These are phyloP conservation scores for Achaetomiella virescens DNA, from an alignment of 495 filamentous ascomycete genomes.

Conservation along the genomic window DNA sequence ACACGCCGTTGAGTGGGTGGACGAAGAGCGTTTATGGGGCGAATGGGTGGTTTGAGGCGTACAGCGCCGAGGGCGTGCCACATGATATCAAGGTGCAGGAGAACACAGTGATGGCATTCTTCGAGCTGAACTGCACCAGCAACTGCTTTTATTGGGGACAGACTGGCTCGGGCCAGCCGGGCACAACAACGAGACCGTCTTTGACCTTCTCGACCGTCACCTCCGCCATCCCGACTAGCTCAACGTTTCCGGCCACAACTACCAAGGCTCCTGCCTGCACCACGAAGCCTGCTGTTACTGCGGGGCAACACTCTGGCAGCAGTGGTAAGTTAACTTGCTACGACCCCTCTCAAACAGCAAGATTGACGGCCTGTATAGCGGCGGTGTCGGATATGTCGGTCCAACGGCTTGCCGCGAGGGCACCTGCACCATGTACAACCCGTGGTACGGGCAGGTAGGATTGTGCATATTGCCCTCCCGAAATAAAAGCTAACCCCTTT, in stretches of 20 bases:
- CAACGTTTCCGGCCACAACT: not conserved
- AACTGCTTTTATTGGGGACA: slow-evolving; percentile 39
- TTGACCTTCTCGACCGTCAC: not conserved
- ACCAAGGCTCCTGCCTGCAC: not conserved
- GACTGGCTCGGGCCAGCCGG: slow-evolving; percentile 7
- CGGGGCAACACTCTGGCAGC: slow-evolving; percentile 8
- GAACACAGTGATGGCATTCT: slow-evolving; percentile 45
- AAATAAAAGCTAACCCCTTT: not conserved
- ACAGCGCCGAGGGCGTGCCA: slow-evolving; percentile 42
- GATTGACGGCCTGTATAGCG: slow-evolving; percentile 5
- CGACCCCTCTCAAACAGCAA: not conserved
- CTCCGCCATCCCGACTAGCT: not conserved
- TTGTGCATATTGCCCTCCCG: not conserved
- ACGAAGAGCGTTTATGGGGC: slow-evolving; percentile 44
- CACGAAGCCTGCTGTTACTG: not conserved
- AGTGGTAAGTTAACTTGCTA: slow-evolving; percentile 7
- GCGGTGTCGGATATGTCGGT: slow-evolving; percentile 14
- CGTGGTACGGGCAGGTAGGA: slow-evolving; percentile 14
- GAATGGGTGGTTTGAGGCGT: slow-evolving; percentile 41
- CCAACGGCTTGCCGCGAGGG: slow-evolving; percentile 7
- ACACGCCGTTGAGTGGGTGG: slow-evolving; percentile 38
- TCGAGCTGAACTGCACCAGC: slow-evolving; percentile 34
- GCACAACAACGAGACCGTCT: not conserved
- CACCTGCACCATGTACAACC: slow-evolving; percentile 14
- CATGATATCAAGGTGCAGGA: slow-evolving; percentile 48